These are phyloP conservation scores for Primulina tabacum DNA, from an alignment of 257 asterid genomes.

Conservation along the genomic window DNA sequence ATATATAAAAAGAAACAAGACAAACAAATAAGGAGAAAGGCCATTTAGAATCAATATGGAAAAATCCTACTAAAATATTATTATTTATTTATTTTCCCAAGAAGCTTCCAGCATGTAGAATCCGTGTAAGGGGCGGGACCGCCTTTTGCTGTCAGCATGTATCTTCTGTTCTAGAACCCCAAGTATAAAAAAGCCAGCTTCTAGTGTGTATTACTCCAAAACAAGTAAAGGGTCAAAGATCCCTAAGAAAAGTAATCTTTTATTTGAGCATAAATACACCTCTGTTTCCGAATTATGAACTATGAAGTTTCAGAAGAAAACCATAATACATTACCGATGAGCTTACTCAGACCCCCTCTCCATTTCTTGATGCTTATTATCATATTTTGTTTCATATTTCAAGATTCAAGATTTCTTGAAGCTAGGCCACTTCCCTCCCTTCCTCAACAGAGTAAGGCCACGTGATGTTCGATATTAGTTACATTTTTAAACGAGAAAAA, in stretches of 20 bases:
- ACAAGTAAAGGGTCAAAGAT: background rate
- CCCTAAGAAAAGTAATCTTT: background rate
- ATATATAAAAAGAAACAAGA: too few relatives aligned
- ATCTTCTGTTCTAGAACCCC: background rate
- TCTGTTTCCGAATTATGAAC: too few relatives aligned
- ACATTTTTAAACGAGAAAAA: too few relatives aligned
- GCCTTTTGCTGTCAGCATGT: background rate
- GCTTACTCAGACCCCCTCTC: background rate
- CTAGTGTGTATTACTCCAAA: background rate
- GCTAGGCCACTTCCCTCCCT: slow-evolving; percentile 26
- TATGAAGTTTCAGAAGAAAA: background rate
- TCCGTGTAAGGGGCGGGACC: too few relatives aligned
- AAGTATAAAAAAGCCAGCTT: background rate
- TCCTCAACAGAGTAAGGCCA: slow-evolving; percentile 28
- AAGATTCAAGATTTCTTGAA: slow-evolving; percentile 19
- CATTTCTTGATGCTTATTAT: slow-evolving; percentile 17
- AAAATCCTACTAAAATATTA: background rate
- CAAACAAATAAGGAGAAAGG: background rate
- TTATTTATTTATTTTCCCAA: background rate
- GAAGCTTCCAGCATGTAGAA: too few relatives aligned
- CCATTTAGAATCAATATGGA: background rate
- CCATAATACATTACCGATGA: slow-evolving; percentile 8
- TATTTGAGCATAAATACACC: background rate
- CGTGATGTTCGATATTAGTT: too few relatives aligned
- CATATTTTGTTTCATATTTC: slow-evolving; percentile 20